Evolutionary conservation across 2,329 filamentous ascomycete species (phyloP).

Genomic region (Colletotrichum plurivorum): DNA sequence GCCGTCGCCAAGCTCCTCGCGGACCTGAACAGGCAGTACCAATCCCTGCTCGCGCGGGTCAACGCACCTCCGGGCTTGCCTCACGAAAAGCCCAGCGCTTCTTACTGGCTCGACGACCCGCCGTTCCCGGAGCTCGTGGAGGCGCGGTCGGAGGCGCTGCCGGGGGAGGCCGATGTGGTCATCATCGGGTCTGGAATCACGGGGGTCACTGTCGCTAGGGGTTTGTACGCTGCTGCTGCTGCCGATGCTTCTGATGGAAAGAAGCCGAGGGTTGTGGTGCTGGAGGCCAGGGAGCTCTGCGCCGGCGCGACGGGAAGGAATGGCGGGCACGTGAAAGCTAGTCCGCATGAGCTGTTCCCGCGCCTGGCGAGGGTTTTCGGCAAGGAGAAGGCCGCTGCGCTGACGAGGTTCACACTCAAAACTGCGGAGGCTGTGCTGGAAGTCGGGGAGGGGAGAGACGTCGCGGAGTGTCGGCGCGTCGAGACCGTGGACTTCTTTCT

Average conservation of each 20-base stretch:
- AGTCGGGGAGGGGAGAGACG: constrained; percentile 53
- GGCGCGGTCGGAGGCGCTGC: constrained; percentile 51
- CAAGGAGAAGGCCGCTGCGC: constrained; percentile 52
- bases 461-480: constrained; percentile 59
- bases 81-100: constrained; percentile 54
- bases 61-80: constrained; percentile 56
- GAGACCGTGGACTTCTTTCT: constrained; percentile 63
- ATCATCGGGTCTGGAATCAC: constrained; percentile 71
- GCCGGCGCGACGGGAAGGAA: constrained; percentile 69
- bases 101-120: constrained; percentile 63
- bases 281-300: constrained; percentile 66
- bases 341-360: constrained; percentile 59
- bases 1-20: constrained; percentile 46
- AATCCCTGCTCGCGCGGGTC: constrained; percentile 48
- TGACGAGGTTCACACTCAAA: constrained; percentile 60
- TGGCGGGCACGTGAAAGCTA: constrained; percentile 65
- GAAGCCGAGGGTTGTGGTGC: constrained; percentile 54
- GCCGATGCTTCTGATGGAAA: not conserved
- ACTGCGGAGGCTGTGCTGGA: constrained; percentile 56
- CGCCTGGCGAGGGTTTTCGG: constrained; percentile 50
- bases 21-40: constrained; percentile 46
- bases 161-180: constrained; percentile 60
- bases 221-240: constrained; percentile 41
- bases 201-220: constrained; percentile 56
- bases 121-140: constrained; percentile 58